Base-by-base conservation (phyloP, 1,139 yeast genomes). In the Casaregolazyma lundiana region DNA sequence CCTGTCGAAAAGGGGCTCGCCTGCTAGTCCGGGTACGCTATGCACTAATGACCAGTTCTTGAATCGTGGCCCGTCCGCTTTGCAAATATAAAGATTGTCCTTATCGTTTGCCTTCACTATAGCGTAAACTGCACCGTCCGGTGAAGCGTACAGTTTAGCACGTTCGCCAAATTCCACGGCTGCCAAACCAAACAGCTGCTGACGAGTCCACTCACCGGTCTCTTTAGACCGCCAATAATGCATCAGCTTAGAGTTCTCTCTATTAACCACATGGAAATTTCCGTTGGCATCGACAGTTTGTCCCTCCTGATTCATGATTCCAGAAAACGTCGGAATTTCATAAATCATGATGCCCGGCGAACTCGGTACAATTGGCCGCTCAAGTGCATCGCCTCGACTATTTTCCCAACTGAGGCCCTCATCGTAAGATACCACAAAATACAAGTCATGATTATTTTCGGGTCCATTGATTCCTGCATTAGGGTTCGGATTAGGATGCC, bases 231-330 rank as follows among this genome's bases (percentile, higher is more conserved):
- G 37, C 46, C 47, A 52, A 38, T 55, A 55, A 38, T 54, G 58
- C 20, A 44, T 39, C 34, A 52, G 54, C 18, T 18, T 19, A 13
- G 54, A 57, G 35, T 50, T 35, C 29, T 52, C 53, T 35, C 58
- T 35, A 22, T 55, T 56, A n/a, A 55, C 44, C 2, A 50, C 58
- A 35, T 55, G 58, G 22, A 55, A 45, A 9, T 52, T 41, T 6
- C 52, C 54, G 5, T 36, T 11, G 4, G 22, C n/a, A 39, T 54
- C 56, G n/a, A 43, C 46, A 7, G 47, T 42, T 41, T 55, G 58
- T n/a, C 58, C 58, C 39, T 55, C 58, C 42, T 55, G 58, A 42
- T 55, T 55, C 58, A 55, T 55, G 18, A 55, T 55, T 2, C 56
- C 57, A 8, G 56, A 50, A 39, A 44, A 47, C 32, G 54, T 54